Base-by-base conservation (phyloP, 495 filamentous ascomycete species). In the Penicillium ochrochloron region DNA sequence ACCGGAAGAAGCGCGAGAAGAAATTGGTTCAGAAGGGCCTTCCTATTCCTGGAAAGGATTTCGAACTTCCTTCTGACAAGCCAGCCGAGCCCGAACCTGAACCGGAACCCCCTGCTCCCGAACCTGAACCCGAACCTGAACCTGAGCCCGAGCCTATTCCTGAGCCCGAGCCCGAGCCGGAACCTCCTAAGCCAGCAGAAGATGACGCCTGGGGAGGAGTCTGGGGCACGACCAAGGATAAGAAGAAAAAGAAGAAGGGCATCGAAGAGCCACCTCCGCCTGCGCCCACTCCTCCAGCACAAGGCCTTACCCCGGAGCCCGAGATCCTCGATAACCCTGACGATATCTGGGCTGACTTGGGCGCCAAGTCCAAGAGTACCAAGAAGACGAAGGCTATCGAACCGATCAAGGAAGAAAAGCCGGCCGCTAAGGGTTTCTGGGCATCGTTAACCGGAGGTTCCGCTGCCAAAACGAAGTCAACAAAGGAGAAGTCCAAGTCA, bases 261-360 rank as follows among this genome's bases (percentile, higher is more conserved):
- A 73, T 79, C 51, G 74, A 75, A 33, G 70, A 75, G 21, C 75
- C 73, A 35, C 80, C 78, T 46, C 79, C 75, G 56, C 82, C 81
- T 66, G 87, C 81, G 60, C 85, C 72, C 52, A 83, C 80, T 25
- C 81, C 82, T 27, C 83, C 83, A 66, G 78, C 81, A 63, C 74
- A 84, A 73, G 76, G 78, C 29, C 65, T 81, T 14, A 78, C 71
- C 19, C 80, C 76, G 21, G 84, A 83, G 25, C 76, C 78, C 14
- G 78, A 82, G 27, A 66, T 71, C 25, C 68, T 59, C 23, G 53
- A 63, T 39, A 59, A 65, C 27, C 42, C 21, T 3, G 71, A 72
- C 42, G 71, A 74, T 31, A 70, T 77, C 14, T 84, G 80, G 80
- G 77, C 76, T 31, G 75, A 73, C 2, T 64, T 77, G 48, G 71